Percentiles rank a stretch among this genome's conserved stretches.
Conservation (phyloP, 176 grass and related monocot species). For the Eleusine coracana region DNA sequence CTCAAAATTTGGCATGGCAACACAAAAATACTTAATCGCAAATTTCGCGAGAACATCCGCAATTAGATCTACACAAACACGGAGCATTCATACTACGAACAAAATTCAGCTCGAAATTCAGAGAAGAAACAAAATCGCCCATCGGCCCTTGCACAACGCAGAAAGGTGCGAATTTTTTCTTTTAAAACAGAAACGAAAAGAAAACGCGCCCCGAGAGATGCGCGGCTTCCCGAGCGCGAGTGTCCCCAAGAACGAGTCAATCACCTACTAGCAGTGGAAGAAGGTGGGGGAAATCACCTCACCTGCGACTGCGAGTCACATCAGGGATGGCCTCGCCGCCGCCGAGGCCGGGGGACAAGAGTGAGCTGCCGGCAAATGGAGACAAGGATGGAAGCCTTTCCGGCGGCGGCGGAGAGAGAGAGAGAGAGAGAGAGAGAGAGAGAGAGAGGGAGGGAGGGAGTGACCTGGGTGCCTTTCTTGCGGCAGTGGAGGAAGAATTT, state of each 20-base stretch:
- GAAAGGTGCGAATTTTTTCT: not conserved
- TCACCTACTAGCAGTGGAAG: not conserved
- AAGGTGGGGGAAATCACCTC: not conserved
- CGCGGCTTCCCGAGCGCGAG: not conserved
- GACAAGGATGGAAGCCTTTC: slow-evolving; percentile 30
- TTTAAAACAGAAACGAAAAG: not conserved
- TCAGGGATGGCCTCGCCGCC: slow-evolving; percentile 13
- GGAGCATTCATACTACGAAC: not conserved
- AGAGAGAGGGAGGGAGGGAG: not conserved
- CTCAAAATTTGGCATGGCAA: no score
- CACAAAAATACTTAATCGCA: no score
- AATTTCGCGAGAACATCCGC: not conserved
- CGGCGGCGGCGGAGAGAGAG: not conserved
- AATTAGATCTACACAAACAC: slow-evolving; percentile 8
- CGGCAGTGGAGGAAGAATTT: slow-evolving; percentile 43
- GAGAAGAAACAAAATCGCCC: not conserved
- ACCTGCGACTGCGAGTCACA: slow-evolving; percentile 8
- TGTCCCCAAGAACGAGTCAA: not conserved
- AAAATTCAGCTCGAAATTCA: not conserved
- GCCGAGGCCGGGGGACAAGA: not conserved
- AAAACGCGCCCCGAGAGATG: not conserved
- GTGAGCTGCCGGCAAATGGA: slow-evolving; percentile 3
- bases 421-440: not conserved
- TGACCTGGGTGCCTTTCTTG: slow-evolving; percentile 33
- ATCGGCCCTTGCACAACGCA: not conserved